Conservation (phyloP, 2,329 filamentous ascomycete genomes). For the Acephala macrosclerotiorum region DNA sequence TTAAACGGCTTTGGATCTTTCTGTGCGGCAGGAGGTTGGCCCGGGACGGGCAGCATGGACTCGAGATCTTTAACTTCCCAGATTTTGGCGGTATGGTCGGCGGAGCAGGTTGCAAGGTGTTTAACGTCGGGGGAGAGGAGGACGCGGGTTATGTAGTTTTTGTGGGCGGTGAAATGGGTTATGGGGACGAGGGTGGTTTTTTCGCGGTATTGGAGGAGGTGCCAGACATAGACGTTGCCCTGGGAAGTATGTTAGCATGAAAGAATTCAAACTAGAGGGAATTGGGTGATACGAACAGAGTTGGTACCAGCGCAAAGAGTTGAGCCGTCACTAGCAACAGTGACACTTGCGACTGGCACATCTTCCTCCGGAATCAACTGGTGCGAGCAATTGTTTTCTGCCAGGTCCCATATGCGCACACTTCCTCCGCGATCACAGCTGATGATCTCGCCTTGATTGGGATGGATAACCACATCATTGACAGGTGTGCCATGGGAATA, state of each 20-base stretch:
- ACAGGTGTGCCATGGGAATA: conserved; percentile 90
- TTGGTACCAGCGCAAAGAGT: conserved; percentile 95
- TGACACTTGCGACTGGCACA: conserved; percentile 91
- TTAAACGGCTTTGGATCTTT: conserved; percentile 61
- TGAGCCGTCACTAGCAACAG: conserved; percentile 92
- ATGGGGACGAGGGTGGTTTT: conserved; percentile 75
- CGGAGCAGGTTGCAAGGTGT: conserved; percentile 76
- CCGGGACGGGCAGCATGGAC: conserved; percentile 47
- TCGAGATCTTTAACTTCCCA: conserved; percentile 87
- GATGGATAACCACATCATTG: conserved; percentile 99
- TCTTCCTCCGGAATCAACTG: conserved; percentile 97
- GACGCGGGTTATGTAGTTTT: conserved; percentile 76
- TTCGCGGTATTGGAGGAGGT: conserved; percentile 77
- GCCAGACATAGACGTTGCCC: conserved; percentile 98
- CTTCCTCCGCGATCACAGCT: conserved; percentile 93
- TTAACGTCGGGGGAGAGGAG: conserved; percentile 78
- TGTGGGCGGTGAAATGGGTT: conserved; percentile 75
- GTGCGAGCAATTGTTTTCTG: conserved; percentile 96
- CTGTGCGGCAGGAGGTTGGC: conserved; percentile 44
- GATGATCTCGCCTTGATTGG: conserved; percentile 97
- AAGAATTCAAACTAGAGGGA: background rate
- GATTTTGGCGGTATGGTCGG: conserved; percentile 88
- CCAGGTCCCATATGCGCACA: conserved; percentile 94
- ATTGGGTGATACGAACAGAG: conserved; percentile 60
- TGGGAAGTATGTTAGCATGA: conserved; percentile 48